Conservation (phyloP, 2,329 filamentous ascomycete species). For the Fusarium sterilihyphosum region DNA sequence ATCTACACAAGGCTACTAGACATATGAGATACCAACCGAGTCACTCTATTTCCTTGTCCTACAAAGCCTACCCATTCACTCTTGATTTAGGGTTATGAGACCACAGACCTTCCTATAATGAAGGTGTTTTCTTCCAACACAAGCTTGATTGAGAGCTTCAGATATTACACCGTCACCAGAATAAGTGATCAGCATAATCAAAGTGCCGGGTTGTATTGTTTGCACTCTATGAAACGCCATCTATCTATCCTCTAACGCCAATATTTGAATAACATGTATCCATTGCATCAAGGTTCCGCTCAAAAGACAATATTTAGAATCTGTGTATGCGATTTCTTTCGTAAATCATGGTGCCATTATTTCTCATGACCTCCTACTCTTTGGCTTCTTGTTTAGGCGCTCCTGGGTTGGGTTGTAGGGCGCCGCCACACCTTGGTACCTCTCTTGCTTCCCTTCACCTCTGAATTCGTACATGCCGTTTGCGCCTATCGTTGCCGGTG, state of each 20-base stretch:
- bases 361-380: constrained; percentile 45
- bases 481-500: constrained; percentile 56
- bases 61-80: not conserved
- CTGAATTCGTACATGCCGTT: constrained; percentile 63
- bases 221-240: constrained; percentile 6
- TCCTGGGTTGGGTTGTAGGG: constrained; percentile 66
- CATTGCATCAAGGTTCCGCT: constrained; percentile 16
- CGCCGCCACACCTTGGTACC: constrained; percentile 62
- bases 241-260: constrained; percentile 29
- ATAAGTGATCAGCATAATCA: not conserved
- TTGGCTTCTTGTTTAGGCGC: constrained; percentile 53
- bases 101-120: not conserved
- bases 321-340: constrained; percentile 10
- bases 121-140: not conserved
- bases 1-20: not conserved
- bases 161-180: not conserved
- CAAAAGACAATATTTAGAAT: constrained; percentile 11
- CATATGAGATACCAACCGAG: not conserved
- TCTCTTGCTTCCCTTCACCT: constrained; percentile 56
- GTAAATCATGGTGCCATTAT: constrained; percentile 17
- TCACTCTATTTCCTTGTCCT: not conserved
- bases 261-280: constrained; percentile 1
- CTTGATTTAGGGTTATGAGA: not conserved
- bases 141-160: not conserved
- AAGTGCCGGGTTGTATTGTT: constrained; percentile 16